These are phyloP conservation scores for Pichia sp. DNA, from an alignment of 1,139 yeast genomes.

Conservation along the genomic window DNA sequence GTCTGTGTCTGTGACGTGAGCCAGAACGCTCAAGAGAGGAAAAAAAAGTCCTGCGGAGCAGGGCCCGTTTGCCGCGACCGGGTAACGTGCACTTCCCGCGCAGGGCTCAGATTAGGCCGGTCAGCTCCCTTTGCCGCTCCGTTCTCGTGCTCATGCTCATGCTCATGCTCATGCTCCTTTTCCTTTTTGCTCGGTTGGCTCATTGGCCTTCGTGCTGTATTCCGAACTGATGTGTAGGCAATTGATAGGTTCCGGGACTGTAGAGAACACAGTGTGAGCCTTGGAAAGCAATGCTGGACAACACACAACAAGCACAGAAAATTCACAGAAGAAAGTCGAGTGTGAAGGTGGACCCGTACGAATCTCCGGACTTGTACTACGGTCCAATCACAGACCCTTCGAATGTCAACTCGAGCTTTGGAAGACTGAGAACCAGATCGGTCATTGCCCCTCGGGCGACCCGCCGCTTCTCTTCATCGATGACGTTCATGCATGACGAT, in stretches of 20 bases:
- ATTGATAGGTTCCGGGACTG: neutral
- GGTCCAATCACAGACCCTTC: constrained; percentile 60
- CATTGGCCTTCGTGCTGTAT: neutral
- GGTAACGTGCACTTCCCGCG: no score
- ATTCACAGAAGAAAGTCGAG: constrained; percentile 10
- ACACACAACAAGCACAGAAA: neutral
- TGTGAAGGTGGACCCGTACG: constrained; percentile 43
- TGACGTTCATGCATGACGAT: neutral
- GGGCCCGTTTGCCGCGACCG: no score
- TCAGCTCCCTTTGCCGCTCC: neutral
- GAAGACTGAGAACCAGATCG: constrained; percentile 51
- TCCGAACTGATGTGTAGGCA: neutral
- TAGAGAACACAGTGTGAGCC: no score
- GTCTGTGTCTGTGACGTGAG: no score
- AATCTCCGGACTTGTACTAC: constrained; percentile 65
- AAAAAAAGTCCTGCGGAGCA: no score
- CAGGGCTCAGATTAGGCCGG: neutral
- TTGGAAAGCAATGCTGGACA: neutral
- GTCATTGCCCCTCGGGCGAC: constrained; percentile 35
- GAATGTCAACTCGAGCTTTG: constrained; percentile 36
- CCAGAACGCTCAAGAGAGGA: no score
- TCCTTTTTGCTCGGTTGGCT: neutral
- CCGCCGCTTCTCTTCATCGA: constrained; percentile 3
- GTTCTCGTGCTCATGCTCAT: neutral
- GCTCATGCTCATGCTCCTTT: neutral